These are phyloP conservation scores for Bacidia gigantensis DNA, from an alignment of 495 filamentous ascomycete species.

Conservation along the genomic window DNA sequence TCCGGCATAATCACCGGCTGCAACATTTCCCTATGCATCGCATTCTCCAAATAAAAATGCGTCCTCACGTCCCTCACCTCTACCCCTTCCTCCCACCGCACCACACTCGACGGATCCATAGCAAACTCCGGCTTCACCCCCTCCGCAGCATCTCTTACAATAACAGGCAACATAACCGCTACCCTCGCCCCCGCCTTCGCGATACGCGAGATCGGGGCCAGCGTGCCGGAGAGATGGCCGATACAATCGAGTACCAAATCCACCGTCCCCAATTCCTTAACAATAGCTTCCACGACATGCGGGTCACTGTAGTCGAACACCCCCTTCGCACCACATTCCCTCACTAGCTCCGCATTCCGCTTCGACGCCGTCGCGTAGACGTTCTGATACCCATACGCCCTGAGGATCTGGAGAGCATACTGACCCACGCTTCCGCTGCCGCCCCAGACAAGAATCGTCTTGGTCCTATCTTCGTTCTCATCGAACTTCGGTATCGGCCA, in stretches of 20 bases:
- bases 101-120: constrained; percentile 27
- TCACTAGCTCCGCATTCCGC: constrained; percentile 29
- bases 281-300: constrained; percentile 25
- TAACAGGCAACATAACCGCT: constrained; percentile 39
- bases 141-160: constrained; percentile 30
- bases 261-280: constrained; percentile 20
- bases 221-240: constrained; percentile 28
- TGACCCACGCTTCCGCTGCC: constrained; percentile 38
- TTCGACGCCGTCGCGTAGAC: constrained; percentile 34
- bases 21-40: constrained; percentile 32
- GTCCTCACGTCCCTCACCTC: constrained; percentile 36
- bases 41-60: constrained; percentile 36
- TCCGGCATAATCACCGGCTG: constrained; percentile 36
- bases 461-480: not conserved
- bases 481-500: constrained; percentile 31
- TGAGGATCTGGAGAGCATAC: constrained; percentile 34
- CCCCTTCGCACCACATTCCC: constrained; percentile 27
- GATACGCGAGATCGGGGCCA: constrained; percentile 30
- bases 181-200: constrained; percentile 31
- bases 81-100: constrained; percentile 34
- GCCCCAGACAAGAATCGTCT: constrained; percentile 39
- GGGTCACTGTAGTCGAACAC: constrained; percentile 34
- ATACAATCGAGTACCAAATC: constrained; percentile 41
- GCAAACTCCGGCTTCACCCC: constrained; percentile 28
- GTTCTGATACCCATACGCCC: constrained; percentile 34